A percentile compares a stretch with the other conserved stretches of the same genome.
Conservation (phyloP, 2,329 filamentous ascomycete species). For the Drechslera avenae region DNA sequence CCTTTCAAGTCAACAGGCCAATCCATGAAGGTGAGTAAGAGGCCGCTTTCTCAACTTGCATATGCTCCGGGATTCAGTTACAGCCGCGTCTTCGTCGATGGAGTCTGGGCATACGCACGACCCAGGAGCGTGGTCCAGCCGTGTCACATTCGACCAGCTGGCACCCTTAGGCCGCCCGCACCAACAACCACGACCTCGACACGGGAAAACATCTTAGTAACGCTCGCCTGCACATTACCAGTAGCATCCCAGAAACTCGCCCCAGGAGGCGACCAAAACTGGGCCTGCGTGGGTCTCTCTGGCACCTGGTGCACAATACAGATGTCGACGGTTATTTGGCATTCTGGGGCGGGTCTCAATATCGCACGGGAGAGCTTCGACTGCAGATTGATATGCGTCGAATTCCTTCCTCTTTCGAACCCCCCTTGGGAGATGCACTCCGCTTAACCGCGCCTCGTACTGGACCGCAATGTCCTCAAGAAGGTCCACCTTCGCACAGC, state of each 20-base stretch:
- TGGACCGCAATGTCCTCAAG: neutral
- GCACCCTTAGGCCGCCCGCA: conserved; percentile 9
- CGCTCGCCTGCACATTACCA: conserved; percentile 8
- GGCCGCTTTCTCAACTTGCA: neutral
- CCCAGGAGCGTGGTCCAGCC: conserved; percentile 5
- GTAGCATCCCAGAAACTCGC: conserved; percentile 7
- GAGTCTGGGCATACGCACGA: neutral
- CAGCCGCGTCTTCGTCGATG: neutral
- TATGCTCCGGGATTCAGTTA: neutral
- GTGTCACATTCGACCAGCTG: conserved; percentile 4
- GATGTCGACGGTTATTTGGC: conserved; percentile 2
- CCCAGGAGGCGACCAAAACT: conserved; percentile 6
- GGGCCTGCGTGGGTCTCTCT: conserved; percentile 6
- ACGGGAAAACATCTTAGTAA: conserved; percentile 3
- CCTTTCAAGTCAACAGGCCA: neutral
- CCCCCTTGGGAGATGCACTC: neutral
- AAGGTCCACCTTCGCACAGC: neutral
- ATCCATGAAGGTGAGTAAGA: neutral
- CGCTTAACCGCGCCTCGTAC: neutral
- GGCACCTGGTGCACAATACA: conserved; percentile 1
- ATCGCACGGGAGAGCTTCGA: conserved; percentile 7
- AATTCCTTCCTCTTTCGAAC: conserved; percentile 5
- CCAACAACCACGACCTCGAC: conserved; percentile 2
- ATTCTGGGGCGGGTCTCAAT: conserved; percentile 3
- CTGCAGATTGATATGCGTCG: conserved; percentile 2